A percentile compares a stretch with the other conserved stretches of the same genome.
phyloP scores from a whole-genome alignment of 1,139 yeast species.

The Yamadazyma siamensis region DNA sequence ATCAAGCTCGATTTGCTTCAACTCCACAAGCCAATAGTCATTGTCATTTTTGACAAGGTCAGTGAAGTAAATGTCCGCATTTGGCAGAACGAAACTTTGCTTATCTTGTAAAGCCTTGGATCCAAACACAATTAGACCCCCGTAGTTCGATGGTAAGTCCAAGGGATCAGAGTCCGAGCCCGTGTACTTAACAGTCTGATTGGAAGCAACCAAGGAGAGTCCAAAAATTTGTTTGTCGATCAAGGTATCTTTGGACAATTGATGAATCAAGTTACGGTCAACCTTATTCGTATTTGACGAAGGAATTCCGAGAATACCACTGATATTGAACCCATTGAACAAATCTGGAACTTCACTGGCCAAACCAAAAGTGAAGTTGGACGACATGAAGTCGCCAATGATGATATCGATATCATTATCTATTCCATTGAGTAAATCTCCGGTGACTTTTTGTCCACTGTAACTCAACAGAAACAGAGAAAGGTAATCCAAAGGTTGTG shows the following conservation, averaged over 20 bases:
- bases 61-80: conserved; percentile 30
- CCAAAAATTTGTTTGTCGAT: conserved; percentile 23
- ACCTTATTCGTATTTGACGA: conserved; percentile 22
- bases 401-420: conserved; percentile 25
- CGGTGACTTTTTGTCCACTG: conserved; percentile 55
- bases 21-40: conserved; percentile 52
- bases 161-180: conserved; percentile 9
- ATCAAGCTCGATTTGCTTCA: conserved; percentile 28
- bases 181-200: conserved; percentile 14
- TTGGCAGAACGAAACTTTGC: conserved; percentile 12
- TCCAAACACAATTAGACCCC: conserved; percentile 28
- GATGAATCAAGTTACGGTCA: conserved; percentile 21
- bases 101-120: conserved; percentile 17
- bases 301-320: conserved; percentile 64
- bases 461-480: conserved; percentile 46
- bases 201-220: conserved; percentile 17
- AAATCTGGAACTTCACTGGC: conserved; percentile 53
- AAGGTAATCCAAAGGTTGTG: conserved; percentile 11
- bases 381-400: conserved; percentile 29
- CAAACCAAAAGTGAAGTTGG: conserved; percentile 49
- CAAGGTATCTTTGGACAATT: conserved; percentile 14
- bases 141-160: conserved; percentile 15
- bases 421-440: conserved; percentile 30
- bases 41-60: conserved; percentile 33
- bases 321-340: conserved; percentile 50